Evolutionary conservation across 176 grass and related monocot species (phyloP).

Genomic region (Aegilops bicornis): DNA sequence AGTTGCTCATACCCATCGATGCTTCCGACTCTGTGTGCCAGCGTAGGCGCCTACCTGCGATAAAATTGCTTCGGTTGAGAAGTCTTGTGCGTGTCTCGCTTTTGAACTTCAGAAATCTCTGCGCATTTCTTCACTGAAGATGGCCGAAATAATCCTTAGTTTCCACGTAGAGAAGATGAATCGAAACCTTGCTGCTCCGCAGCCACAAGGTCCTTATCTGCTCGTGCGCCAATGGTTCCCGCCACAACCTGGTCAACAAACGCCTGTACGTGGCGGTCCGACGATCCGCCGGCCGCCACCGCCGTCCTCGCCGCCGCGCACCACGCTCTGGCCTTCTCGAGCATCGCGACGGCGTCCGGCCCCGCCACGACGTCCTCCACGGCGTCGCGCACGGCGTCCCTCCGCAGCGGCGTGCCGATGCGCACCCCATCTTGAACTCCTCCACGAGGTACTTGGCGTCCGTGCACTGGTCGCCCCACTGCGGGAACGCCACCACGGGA

Average conservation of each 20-base stretch:
- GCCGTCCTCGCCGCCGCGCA: conserved; percentile 42
- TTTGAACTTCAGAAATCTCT: neutral
- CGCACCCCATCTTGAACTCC: conserved; percentile 51
- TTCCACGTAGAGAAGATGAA: neutral
- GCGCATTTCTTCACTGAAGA: neutral
- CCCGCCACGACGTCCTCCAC: conserved; percentile 50
- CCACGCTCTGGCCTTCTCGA: conserved; percentile 40
- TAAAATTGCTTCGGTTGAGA: neutral
- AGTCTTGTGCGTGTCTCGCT: neutral
- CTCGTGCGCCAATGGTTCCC: neutral
- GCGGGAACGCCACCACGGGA: conserved; percentile 69
- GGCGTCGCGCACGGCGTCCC: conserved; percentile 40
- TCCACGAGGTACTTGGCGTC: conserved; percentile 68
- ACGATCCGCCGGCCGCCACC: conserved; percentile 51
- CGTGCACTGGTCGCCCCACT: conserved; percentile 80
- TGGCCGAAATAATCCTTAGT: neutral
- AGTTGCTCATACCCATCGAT: neutral
- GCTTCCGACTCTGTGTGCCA: neutral
- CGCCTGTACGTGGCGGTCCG: conserved; percentile 51
- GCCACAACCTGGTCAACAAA: conserved; percentile 63
- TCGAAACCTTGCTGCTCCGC: neutral
- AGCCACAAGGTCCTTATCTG: neutral
- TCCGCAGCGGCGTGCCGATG: conserved; percentile 38
- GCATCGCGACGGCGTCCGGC: conserved; percentile 23
- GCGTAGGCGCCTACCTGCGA: too few relatives aligned